Conservation (phyloP, 352 stramenopile species). For the Hyaloperonospora arabidopsidis region DNA sequence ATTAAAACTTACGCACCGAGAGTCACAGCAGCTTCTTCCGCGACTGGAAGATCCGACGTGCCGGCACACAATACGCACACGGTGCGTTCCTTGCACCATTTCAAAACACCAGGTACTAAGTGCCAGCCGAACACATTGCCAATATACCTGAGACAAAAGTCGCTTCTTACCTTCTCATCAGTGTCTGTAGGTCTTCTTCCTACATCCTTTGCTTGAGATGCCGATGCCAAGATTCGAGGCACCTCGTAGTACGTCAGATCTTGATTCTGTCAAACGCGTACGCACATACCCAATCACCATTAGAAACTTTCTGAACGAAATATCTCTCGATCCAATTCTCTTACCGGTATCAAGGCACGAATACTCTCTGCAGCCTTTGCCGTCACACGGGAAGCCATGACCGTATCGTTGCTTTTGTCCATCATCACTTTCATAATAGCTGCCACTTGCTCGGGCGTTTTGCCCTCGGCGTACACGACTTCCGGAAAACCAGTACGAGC, state of each 20-base stretch:
- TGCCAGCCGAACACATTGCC: not conserved
- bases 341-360: slow-evolving; percentile 32
- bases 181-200: not conserved
- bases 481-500: slow-evolving; percentile 91
- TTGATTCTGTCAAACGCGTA: slow-evolving; percentile 21
- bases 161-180: slow-evolving; percentile 13
- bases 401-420: slow-evolving; percentile 36
- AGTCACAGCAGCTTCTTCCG: slow-evolving; percentile 93
- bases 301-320: not conserved
- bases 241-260: slow-evolving; percentile 57
- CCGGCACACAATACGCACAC: slow-evolving; percentile 90
- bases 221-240: slow-evolving; percentile 63
- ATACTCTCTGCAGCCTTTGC: slow-evolving; percentile 36
- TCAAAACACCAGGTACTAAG: slow-evolving; percentile 1
- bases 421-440: slow-evolving; percentile 88
- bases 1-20: slow-evolving; percentile 40
- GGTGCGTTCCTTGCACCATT: slow-evolving; percentile 13
- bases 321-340: slow-evolving; percentile 1
- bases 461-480: slow-evolving; percentile 91
- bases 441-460: slow-evolving; percentile 86
- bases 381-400: slow-evolving; percentile 83
- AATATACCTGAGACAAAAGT: not conserved
- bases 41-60: slow-evolving; percentile 93
- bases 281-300: not conserved
- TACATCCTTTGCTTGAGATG: slow-evolving; percentile 15